A percentile compares a stretch with the other conserved stretches of the same genome.
Evolutionary conservation across 352 stramenopile species (phyloP).

Genomic region (Pythium utonaiense): DNA sequence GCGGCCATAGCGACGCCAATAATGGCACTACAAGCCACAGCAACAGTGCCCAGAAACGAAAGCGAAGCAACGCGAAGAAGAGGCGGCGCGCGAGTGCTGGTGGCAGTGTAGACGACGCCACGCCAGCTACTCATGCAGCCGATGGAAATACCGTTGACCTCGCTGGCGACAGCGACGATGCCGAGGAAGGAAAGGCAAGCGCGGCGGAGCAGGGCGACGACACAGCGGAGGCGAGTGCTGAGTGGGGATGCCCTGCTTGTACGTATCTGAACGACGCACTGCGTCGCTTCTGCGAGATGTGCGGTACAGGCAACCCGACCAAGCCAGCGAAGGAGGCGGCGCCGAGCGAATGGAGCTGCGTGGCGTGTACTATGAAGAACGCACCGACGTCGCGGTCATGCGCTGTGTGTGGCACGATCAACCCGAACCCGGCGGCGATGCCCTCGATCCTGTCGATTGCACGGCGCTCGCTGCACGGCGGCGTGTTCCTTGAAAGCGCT

Average conservation of each 20-base stretch:
- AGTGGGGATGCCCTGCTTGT: constrained; percentile 66
- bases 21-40: background rate
- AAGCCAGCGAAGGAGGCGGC: constrained; percentile 11
- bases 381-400: constrained; percentile 42
- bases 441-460: constrained; percentile 37
- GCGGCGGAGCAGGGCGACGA: background rate
- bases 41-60: constrained; percentile 20
- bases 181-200: background rate
- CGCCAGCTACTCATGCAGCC: background rate
- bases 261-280: constrained; percentile 66
- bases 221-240: constrained; percentile 5
- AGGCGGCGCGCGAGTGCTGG: background rate
- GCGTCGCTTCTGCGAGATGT: constrained; percentile 76
- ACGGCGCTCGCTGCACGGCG: constrained; percentile 20
- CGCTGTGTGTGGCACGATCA: constrained; percentile 58
- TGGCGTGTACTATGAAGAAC: constrained; percentile 73
- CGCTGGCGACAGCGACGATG: background rate
- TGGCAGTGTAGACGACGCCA: background rate
- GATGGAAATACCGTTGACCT: background rate
- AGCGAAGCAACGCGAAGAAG: constrained; percentile 19
- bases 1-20: background rate
- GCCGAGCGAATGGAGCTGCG: constrained; percentile 54
- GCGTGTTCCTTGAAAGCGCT: constrained; percentile 20
- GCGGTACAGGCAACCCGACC: constrained; percentile 52
- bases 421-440: constrained; percentile 42